These are phyloP conservation scores for Metarhizium rileyi DNA, from an alignment of 2,329 filamentous ascomycete genomes.

Conservation along the genomic window DNA sequence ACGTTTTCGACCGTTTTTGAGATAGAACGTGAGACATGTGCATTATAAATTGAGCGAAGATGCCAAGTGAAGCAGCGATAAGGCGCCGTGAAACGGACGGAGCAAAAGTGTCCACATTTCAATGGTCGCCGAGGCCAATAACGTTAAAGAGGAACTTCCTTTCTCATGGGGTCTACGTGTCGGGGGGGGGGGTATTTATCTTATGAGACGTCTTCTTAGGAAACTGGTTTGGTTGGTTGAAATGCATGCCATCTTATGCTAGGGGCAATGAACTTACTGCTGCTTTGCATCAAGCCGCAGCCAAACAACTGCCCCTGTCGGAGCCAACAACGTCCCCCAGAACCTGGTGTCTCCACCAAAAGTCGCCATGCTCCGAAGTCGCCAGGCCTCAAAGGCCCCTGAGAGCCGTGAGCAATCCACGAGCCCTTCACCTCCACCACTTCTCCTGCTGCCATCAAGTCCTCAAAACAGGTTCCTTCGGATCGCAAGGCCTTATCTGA, in stretches of 20 bases:
- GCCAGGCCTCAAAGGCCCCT: slow-evolving; percentile 38
- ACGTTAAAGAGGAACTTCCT: too few species aligned
- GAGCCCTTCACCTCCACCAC: slow-evolving; percentile 32
- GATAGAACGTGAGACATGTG: background rate
- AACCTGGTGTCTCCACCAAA: slow-evolving; percentile 4
- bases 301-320: too few species aligned
- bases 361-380: slow-evolving; percentile 39
- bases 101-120: background rate
- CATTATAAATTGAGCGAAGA: background rate
- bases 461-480: slow-evolving; percentile 29
- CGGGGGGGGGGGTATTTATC: too few species aligned
- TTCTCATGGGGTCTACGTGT: too few species aligned
- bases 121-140: background rate
- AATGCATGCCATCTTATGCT: too few species aligned
- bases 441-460: slow-evolving; percentile 23
- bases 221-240: too few species aligned
- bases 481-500: slow-evolving; percentile 78
- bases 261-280: too few species aligned
- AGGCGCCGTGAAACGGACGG: background rate
- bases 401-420: slow-evolving; percentile 30
- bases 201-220: too few species aligned
- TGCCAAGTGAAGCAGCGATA: background rate
- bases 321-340: too few species aligned
- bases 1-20: background rate
- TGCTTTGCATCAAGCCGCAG: too few species aligned